These are phyloP conservation scores for Candida manassasensis DNA, from an alignment of 805 yeast genomes.

Conservation along the genomic window DNA sequence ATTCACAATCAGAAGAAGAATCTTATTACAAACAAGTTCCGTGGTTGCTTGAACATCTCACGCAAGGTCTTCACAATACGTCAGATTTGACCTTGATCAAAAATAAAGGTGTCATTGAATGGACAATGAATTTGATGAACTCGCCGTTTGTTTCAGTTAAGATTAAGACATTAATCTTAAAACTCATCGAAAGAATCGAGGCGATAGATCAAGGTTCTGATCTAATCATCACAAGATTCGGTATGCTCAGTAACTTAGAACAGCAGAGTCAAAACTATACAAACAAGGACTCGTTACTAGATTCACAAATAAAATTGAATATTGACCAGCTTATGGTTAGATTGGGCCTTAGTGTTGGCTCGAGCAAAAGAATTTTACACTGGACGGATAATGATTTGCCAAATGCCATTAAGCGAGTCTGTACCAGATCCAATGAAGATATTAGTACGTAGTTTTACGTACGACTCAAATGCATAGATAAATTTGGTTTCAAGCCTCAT, in stretches of 20 bases:
- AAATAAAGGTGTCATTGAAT: slow-evolving; percentile 58
- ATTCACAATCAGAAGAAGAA: slow-evolving; percentile 39
- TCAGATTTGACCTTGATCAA: slow-evolving; percentile 53
- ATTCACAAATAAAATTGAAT: slow-evolving; percentile 34
- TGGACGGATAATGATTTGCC: slow-evolving; percentile 56
- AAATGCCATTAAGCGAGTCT: slow-evolving; percentile 38
- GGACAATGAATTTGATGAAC: slow-evolving; percentile 51
- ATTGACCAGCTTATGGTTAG: slow-evolving; percentile 45
- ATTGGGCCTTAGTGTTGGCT: slow-evolving; percentile 33
- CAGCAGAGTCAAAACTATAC: slow-evolving; percentile 11
- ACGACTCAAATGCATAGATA: not conserved
- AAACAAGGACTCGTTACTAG: slow-evolving; percentile 10
- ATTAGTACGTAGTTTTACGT: not conserved
- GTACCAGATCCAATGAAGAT: not conserved
- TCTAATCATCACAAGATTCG: slow-evolving; percentile 55
- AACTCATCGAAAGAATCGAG: slow-evolving; percentile 44
- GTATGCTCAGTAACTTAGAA: slow-evolving; percentile 29
- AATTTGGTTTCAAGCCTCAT: too few relatives aligned
- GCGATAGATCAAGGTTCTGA: slow-evolving; percentile 56
- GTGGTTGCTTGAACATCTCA: slow-evolving; percentile 60
- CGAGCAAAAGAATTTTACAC: slow-evolving; percentile 52
- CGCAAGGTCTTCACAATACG: slow-evolving; percentile 39
- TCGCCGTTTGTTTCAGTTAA: slow-evolving; percentile 45
- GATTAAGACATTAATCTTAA: slow-evolving; percentile 36
- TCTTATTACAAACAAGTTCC: slow-evolving; percentile 52